Conservation (phyloP, 495 filamentous ascomycete genomes). For the Cryomyces antarcticus region DNA sequence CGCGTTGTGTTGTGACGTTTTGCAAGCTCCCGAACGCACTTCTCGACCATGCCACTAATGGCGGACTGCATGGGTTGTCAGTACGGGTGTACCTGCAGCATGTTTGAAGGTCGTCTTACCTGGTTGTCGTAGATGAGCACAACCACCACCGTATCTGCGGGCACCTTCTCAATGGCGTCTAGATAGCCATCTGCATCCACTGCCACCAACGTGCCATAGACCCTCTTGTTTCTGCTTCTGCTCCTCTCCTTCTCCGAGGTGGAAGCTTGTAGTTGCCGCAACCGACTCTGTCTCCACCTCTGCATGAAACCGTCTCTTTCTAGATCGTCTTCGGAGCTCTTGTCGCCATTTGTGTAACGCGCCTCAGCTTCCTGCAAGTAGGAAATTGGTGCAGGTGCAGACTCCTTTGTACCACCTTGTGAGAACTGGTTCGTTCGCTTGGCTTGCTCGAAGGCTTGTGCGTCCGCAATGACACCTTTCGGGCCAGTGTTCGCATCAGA, state of each 20-base stretch:
- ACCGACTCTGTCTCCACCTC: slow-evolving; percentile 59
- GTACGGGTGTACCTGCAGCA: neutral
- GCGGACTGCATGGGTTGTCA: slow-evolving; percentile 34
- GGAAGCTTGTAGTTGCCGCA: slow-evolving; percentile 48
- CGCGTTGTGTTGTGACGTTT: slow-evolving; percentile 44
- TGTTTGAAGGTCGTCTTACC: slow-evolving; percentile 31
- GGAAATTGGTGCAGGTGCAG: no score
- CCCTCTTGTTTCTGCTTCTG: slow-evolving; percentile 47
- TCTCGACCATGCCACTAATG: slow-evolving; percentile 56
- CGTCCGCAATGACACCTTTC: slow-evolving; percentile 95
- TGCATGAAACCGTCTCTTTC: slow-evolving; percentile 65
- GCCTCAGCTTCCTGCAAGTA: neutral
- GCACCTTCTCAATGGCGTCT: slow-evolving; percentile 82
- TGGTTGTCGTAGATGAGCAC: slow-evolving; percentile 84
- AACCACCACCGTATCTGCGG: slow-evolving; percentile 66
- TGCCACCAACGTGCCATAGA: slow-evolving; percentile 56
- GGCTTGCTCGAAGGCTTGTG: slow-evolving; percentile 71
- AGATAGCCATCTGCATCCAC: slow-evolving; percentile 86
- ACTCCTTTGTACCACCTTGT: neutral
- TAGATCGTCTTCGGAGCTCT: neutral
- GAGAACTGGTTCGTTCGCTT: slow-evolving; percentile 28
- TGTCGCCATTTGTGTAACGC: slow-evolving; percentile 19
- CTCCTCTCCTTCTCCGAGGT: slow-evolving; percentile 17
- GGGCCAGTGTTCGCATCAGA: slow-evolving; percentile 75
- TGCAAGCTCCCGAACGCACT: slow-evolving; percentile 53